Evolutionary conservation across 129 eudicot species (phyloP).

Genomic region (Scalesia atractyloides): DNA sequence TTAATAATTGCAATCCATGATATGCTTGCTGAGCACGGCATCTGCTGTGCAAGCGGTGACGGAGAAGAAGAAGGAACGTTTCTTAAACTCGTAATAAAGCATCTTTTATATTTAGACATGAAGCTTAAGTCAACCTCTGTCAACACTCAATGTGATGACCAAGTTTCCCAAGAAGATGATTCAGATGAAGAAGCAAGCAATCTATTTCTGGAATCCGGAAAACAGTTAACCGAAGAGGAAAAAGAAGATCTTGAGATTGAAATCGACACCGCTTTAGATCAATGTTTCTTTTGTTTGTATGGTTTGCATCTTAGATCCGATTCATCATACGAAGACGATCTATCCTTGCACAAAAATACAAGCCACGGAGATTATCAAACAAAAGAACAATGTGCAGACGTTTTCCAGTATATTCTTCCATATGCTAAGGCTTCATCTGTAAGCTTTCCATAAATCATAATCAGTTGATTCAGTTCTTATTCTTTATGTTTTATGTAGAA

Average conservation of each 20-base stretch:
- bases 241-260: slow-evolving; percentile 87
- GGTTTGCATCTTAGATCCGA: slow-evolving; percentile 93
- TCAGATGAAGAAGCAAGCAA: slow-evolving; percentile 36
- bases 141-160: slow-evolving; percentile 49
- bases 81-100: slow-evolving; percentile 94
- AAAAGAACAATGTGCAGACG: slow-evolving; percentile 98
- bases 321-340: slow-evolving; percentile 82
- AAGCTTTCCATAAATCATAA: slow-evolving; percentile 33
- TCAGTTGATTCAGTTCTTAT: slow-evolving; percentile 8
- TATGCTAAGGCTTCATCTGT: slow-evolving; percentile 97
- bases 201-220: slow-evolving; percentile 38
- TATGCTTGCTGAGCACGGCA: slow-evolving; percentile 94
- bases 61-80: slow-evolving; percentile 89
- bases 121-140: slow-evolving; percentile 64
- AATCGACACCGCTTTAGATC: slow-evolving; percentile 89
- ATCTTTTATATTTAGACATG: slow-evolving; percentile 83
- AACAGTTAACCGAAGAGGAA: slow-evolving; percentile 78
- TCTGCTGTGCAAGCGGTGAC: slow-evolving; percentile 82
- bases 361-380: slow-evolving; percentile 96
- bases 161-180: slow-evolving; percentile 37
- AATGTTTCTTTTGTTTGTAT: slow-evolving; percentile 89
- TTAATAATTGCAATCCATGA: slow-evolving; percentile 85
- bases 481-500: not conserved
- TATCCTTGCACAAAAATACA: slow-evolving; percentile 77
- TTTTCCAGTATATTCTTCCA: slow-evolving; percentile 88